Evolutionary conservation across 202 grass and related monocot species (phyloP).

Genomic region (Thinopyrum obtusiflorum): DNA sequence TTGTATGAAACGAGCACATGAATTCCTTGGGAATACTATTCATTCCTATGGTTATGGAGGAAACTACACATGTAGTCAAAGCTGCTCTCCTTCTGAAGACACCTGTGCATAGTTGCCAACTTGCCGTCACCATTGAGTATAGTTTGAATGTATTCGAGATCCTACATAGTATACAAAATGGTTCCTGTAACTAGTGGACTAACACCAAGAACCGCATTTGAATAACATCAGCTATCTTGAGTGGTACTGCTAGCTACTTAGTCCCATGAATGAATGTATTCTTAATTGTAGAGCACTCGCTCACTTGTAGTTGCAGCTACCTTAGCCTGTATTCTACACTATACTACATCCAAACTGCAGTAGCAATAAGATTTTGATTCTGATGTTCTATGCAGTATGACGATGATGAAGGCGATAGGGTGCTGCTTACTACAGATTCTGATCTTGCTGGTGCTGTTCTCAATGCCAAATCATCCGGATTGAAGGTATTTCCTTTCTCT

Average conservation of each 20-base stretch:
- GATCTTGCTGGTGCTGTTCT: constrained; percentile 69
- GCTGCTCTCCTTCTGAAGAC: background rate
- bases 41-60: no score
- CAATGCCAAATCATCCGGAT: constrained; percentile 64
- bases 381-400: constrained; percentile 66
- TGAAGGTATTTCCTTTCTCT: constrained; percentile 57
- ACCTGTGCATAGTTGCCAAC: background rate
- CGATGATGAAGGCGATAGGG: constrained; percentile 91
- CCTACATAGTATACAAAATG: background rate
- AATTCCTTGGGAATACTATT: no score
- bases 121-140: background rate
- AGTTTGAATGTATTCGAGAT: background rate
- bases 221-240: constrained; percentile 1
- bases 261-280: background rate
- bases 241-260: background rate
- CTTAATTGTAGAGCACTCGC: background rate
- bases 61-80: no score
- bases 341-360: background rate
- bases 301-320: background rate
- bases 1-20: no score
- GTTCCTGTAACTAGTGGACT: background rate
- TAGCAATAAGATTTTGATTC: constrained; percentile 10
- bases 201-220: background rate
- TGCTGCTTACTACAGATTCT: constrained; percentile 73
- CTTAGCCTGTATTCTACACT: background rate